Conservation (phyloP, 306 rosid genomes). For the Quercus suber region DNA sequence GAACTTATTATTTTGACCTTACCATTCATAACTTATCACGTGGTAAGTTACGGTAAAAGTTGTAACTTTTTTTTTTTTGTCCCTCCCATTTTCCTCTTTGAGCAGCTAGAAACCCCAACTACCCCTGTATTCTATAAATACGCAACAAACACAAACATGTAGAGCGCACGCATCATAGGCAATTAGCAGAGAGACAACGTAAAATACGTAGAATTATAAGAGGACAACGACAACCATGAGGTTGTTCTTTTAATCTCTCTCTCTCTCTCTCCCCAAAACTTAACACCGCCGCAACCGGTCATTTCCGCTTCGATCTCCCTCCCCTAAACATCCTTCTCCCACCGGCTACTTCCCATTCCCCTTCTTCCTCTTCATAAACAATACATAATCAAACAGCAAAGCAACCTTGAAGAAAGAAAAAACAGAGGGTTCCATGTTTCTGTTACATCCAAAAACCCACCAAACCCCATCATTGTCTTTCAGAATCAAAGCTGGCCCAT, state of each 20-base stretch:
- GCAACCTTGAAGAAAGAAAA: not conserved
- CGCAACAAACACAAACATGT: too few species aligned
- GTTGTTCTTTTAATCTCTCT: constrained; percentile 6
- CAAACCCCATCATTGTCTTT: not conserved
- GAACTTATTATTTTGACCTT: too few species aligned
- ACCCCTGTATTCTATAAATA: not conserved
- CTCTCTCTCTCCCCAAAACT: not conserved
- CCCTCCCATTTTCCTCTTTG: not conserved
- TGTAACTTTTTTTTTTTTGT: too few species aligned
- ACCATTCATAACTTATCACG: accelerated
- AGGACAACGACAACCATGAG: not conserved
- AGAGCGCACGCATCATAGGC: too few species aligned
- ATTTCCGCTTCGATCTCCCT: not conserved
- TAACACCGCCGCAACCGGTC: not conserved
- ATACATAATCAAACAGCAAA: not conserved
- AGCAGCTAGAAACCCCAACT: not conserved
- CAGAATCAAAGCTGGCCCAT: not conserved
- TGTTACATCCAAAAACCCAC: not conserved
- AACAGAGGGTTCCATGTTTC: not conserved
- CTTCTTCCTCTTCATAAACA: not conserved
- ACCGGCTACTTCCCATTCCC: not conserved
- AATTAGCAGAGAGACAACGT: not conserved
- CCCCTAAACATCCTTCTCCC: not conserved
- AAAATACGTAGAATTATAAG: not conserved
- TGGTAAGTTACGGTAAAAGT: accelerated